Conservation (phyloP, 768 basidiomycete species). For the Boletus pseudo-olivaceus region DNA sequence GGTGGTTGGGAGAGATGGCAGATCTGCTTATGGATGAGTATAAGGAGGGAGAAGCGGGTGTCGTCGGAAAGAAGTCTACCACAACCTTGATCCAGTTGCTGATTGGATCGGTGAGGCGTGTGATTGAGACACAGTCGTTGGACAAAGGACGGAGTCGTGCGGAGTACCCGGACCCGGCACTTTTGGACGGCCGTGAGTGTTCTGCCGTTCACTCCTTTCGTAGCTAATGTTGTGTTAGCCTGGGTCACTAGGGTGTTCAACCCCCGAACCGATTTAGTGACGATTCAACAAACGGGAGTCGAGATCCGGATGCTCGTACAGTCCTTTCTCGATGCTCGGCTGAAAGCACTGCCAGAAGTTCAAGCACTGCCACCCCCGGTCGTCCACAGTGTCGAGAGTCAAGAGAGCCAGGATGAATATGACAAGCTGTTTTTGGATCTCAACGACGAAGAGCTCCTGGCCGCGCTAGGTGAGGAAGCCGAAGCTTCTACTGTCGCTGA, state of each 20-base stretch:
- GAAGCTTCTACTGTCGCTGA: conserved; percentile 23
- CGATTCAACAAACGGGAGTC: conserved; percentile 40
- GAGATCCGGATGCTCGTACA: conserved; percentile 59
- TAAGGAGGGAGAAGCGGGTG: conserved; percentile 27
- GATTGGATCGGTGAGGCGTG: conserved; percentile 53
- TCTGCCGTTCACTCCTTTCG: background rate
- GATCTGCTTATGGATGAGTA: conserved; percentile 54
- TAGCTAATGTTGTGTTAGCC: conserved; percentile 36
- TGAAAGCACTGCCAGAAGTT: conserved; percentile 41
- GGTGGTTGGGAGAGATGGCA: conserved; percentile 66
- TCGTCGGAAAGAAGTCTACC: conserved; percentile 23
- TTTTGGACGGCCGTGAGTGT: conserved; percentile 53
- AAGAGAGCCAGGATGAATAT: conserved; percentile 81
- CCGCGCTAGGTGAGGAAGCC: conserved; percentile 44
- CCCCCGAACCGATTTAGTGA: conserved; percentile 41
- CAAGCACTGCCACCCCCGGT: conserved; percentile 32
- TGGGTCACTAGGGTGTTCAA: conserved; percentile 54
- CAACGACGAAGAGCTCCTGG: conserved; percentile 56
- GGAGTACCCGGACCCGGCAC: conserved; percentile 59
- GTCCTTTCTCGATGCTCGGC: conserved; percentile 58
- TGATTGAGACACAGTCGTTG: conserved; percentile 42
- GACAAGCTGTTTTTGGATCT: conserved; percentile 56
- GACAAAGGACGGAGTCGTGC: conserved; percentile 32
- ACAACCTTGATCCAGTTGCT: conserved; percentile 47
- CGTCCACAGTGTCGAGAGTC: conserved; percentile 36